phyloP scores from a whole-genome alignment of 768 basidiomycete species.

The Gymnopilus dilepis region DNA sequence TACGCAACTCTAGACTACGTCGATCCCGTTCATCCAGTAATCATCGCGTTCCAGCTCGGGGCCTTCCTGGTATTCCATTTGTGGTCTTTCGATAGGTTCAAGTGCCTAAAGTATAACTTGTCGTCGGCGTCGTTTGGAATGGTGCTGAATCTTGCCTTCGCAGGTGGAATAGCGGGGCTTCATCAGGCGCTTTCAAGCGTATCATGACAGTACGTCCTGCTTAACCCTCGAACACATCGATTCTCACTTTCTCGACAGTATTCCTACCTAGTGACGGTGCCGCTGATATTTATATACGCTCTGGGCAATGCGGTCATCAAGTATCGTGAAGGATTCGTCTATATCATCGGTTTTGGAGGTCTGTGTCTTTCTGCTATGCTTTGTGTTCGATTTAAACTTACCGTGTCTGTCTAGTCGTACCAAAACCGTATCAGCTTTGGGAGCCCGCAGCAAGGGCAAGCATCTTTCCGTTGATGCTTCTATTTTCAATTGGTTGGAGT shows the following conservation, averaged over 20 bases:
- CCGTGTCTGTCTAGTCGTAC: conserved; percentile 51
- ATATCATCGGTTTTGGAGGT: conserved; percentile 53
- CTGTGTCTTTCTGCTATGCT: conserved; percentile 30
- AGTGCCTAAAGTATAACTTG: conserved; percentile 61
- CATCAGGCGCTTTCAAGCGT: conserved; percentile 81
- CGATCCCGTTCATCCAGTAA: not conserved
- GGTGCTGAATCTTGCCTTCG: not conserved
- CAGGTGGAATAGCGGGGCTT: conserved; percentile 73
- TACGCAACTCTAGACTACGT: conserved; percentile 33
- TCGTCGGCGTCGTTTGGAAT: not conserved
- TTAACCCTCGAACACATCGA: not conserved
- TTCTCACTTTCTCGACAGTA: conserved; percentile 51
- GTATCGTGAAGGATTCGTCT: conserved; percentile 68
- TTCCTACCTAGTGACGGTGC: conserved; percentile 69
- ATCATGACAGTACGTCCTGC: conserved; percentile 73
- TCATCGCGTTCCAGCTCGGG: conserved; percentile 47
- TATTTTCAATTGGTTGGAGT: conserved; percentile 71
- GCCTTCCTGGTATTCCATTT: conserved; percentile 73
- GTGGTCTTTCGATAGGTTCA: conserved; percentile 83
- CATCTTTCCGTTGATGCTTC: conserved; percentile 69
- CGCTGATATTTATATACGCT: conserved; percentile 61
- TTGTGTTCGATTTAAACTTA: not conserved
- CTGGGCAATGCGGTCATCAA: conserved; percentile 75
- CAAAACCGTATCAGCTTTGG: conserved; percentile 71
- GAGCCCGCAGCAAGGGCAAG: conserved; percentile 44